Evolutionary conservation across 176 grass and related monocot species (phyloP).

Genomic region (Paspalum vaginatum): DNA sequence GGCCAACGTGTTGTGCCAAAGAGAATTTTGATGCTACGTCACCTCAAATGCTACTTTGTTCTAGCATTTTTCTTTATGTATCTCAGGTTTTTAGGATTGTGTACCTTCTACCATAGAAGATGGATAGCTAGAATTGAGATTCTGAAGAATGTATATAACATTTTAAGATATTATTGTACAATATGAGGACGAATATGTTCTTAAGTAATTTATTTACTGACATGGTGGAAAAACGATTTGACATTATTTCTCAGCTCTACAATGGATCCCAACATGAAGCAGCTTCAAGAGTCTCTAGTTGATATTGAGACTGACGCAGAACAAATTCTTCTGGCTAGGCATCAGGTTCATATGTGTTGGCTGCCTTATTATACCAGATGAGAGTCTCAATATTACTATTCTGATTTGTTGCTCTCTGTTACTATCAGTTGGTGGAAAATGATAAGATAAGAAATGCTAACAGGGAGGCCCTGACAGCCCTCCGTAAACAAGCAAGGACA

Average conservation of each 20-base stretch:
- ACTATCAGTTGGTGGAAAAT: slow-evolving; percentile 74
- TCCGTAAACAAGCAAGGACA: slow-evolving; percentile 71
- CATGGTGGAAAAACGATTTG: slow-evolving; percentile 9
- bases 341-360: slow-evolving; percentile 58
- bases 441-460: slow-evolving; percentile 72
- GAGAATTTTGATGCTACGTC: not conserved
- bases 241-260: slow-evolving; percentile 34
- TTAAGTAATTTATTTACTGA: not conserved
- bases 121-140: not conserved
- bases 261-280: slow-evolving; percentile 78
- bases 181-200: not conserved
- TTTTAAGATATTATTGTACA: not conserved
- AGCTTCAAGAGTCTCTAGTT: slow-evolving; percentile 66
- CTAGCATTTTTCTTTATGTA: not conserved
- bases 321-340: slow-evolving; percentile 78
- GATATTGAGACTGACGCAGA: slow-evolving; percentile 83
- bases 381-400: not conserved
- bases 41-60: not conserved
- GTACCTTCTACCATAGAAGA: not conserved
- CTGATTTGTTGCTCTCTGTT: slow-evolving; percentile 4
- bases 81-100: not conserved
- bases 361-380: not conserved
- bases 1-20: not conserved
- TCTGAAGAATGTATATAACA: not conserved
- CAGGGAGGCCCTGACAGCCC: slow-evolving; percentile 73